Percentiles rank a stretch among this genome's conserved stretches.
Conservation (phyloP, 768 basidiomycete species). For the Tricholoma flavovirens region DNA sequence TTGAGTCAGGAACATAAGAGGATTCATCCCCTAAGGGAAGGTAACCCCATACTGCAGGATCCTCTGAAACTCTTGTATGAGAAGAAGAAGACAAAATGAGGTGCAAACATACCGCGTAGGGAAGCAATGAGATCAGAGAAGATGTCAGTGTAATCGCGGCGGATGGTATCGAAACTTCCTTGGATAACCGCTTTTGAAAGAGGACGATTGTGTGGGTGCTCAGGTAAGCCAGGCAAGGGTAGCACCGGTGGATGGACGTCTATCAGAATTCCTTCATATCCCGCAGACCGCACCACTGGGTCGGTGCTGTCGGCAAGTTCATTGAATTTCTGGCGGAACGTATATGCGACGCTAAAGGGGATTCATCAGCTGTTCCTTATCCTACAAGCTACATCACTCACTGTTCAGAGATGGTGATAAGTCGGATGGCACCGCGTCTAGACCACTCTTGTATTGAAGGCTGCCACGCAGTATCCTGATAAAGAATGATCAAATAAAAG, state of each 20-base stretch:
- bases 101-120: slow-evolving; percentile 20
- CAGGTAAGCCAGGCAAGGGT: slow-evolving; percentile 23
- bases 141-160: slow-evolving; percentile 31
- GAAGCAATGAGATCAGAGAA: slow-evolving; percentile 29
- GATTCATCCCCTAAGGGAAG: slow-evolving; percentile 19
- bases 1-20: slow-evolving; percentile 17
- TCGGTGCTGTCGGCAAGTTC: slow-evolving; percentile 27
- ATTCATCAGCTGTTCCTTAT: background rate
- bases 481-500: background rate
- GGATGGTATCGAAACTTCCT: slow-evolving; percentile 27
- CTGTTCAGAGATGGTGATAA: slow-evolving; percentile 36
- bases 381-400: slow-evolving; percentile 13
- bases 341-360: slow-evolving; percentile 21
- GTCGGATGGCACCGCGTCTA: slow-evolving; percentile 29
- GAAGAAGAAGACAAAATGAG: background rate
- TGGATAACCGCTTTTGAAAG: slow-evolving; percentile 38
- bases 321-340: slow-evolving; percentile 26
- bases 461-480: slow-evolving; percentile 25
- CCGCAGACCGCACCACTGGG: slow-evolving; percentile 21
- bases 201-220: slow-evolving; percentile 13
- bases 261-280: slow-evolving; percentile 30
- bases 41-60: slow-evolving; percentile 33
- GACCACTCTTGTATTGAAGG: slow-evolving; percentile 30
- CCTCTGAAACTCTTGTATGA: slow-evolving; percentile 16
- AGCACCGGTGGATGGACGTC: slow-evolving; percentile 32